Percentiles rank a stretch among this genome's conserved stretches.
Evolutionary conservation across 148 eudicot genomes (phyloP).

Genomic region (Chenopodium berlandieri): DNA sequence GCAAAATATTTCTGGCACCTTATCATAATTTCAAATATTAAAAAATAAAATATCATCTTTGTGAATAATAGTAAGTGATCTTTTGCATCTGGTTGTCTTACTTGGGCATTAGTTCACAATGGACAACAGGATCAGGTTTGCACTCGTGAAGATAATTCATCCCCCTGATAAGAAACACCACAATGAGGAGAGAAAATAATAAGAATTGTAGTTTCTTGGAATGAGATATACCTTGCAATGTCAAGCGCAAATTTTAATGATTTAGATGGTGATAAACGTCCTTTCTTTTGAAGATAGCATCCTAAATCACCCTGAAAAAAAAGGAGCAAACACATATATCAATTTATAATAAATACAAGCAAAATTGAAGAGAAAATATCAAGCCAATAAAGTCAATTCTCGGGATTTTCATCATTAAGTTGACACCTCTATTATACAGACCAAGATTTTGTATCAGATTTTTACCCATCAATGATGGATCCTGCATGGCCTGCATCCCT

Average conservation of each 20-base stretch:
- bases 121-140: constrained; percentile 88
- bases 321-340: constrained; percentile 2
- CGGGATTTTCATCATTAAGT: not conserved
- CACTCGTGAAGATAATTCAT: constrained; percentile 93
- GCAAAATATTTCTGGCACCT: constrained; percentile 99
- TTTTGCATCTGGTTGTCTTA: constrained; percentile 71
- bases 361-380: not conserved
- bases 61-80: constrained; percentile 18
- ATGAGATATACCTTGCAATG: constrained; percentile 70
- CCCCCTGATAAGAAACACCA: constrained; percentile 58
- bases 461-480: not conserved
- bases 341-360: not conserved
- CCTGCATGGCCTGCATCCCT: not conserved
- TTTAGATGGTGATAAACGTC: constrained; percentile 76
- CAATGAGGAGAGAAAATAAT: constrained; percentile 20
- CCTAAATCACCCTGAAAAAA: constrained; percentile 79
- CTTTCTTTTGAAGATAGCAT: constrained; percentile 81
- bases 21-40: constrained; percentile 78
- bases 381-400: not conserved
- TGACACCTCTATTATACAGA: not conserved
- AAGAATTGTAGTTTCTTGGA: not conserved
- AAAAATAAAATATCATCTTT: constrained; percentile 33
- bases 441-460: not conserved
- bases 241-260: constrained; percentile 89
- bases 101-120: constrained; percentile 87